Percentiles rank a stretch among this genome's conserved stretches.
Conservation (phyloP, 2,329 filamentous ascomycete genomes). For the Botrytis elliptica region DNA sequence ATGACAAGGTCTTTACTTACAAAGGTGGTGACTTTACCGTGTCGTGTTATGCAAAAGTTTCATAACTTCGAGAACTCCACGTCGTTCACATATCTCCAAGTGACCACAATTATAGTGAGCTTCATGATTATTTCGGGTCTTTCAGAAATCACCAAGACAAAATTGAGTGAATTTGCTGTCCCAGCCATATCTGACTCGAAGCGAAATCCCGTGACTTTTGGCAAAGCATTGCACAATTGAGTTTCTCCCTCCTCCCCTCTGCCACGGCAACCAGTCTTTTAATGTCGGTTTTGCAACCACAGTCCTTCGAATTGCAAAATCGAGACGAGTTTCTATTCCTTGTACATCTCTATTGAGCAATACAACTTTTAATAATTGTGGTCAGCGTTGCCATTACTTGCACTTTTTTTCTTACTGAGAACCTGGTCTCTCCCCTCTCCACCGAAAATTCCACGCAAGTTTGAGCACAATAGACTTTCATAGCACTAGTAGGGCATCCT, state of each 20-base stretch:
- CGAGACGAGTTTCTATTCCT: background rate
- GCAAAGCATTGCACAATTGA: background rate
- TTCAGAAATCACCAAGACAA: background rate
- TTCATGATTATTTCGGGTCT: background rate
- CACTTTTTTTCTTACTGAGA: background rate
- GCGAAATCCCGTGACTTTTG: conserved; percentile 2
- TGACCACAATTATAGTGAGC: background rate
- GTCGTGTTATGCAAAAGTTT: conserved; percentile 1
- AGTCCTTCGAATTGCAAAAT: background rate
- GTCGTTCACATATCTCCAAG: too few relatives aligned
- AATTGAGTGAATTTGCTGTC: background rate
- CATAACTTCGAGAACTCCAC: background rate
- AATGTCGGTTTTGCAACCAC: background rate
- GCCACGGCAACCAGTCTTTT: background rate
- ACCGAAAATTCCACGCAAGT: background rate
- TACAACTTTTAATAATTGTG: background rate
- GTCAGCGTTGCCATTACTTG: background rate
- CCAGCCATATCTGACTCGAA: background rate
- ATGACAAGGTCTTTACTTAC: background rate
- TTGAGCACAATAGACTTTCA: background rate
- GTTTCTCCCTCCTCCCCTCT: background rate
- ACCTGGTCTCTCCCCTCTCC: background rate
- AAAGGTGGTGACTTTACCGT: background rate
- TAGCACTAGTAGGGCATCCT: background rate
- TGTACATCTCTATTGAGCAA: background rate